These are phyloP conservation scores for Linanthus parryae DNA, from an alignment of 148 eudicot genomes.

Conservation along the genomic window DNA sequence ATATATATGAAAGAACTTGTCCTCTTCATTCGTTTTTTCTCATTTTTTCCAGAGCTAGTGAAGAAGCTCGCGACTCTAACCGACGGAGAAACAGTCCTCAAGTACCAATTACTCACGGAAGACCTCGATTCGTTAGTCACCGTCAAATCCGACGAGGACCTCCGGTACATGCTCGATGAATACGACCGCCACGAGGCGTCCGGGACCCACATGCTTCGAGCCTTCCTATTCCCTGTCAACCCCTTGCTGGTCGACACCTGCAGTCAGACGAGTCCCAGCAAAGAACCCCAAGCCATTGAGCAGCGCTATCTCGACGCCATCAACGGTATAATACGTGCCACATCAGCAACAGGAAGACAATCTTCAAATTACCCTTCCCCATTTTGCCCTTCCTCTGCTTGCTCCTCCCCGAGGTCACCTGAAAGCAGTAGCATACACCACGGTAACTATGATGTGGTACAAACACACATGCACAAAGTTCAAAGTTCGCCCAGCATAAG, in stretches of 20 bases:
- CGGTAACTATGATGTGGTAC: not conserved
- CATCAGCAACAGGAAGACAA: not conserved
- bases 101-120: constrained; percentile 1
- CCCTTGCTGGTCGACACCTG: constrained; percentile 1
- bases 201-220: constrained; percentile 4
- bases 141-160: constrained; percentile 5
- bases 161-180: constrained; percentile 7
- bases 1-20: too few species aligned
- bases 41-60: not conserved
- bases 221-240: not conserved
- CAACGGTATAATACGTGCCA: constrained; percentile 3
- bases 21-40: not conserved
- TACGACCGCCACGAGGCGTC: constrained; percentile 2
- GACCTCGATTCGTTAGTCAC: constrained; percentile 8
- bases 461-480: not conserved
- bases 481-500: constrained; percentile 5
- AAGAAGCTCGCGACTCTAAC: constrained; percentile 8
- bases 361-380: not conserved
- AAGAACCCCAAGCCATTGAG: not conserved
- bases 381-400: not conserved
- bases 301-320: constrained; percentile 2
- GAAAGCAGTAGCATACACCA: not conserved
- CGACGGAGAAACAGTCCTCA: constrained; percentile 1
- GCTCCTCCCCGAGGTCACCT: constrained; percentile 8
- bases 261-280: not conserved